Evolutionary conservation across 352 stramenopile species (phyloP).

Genomic region (Globisporangium orthogonon): DNA sequence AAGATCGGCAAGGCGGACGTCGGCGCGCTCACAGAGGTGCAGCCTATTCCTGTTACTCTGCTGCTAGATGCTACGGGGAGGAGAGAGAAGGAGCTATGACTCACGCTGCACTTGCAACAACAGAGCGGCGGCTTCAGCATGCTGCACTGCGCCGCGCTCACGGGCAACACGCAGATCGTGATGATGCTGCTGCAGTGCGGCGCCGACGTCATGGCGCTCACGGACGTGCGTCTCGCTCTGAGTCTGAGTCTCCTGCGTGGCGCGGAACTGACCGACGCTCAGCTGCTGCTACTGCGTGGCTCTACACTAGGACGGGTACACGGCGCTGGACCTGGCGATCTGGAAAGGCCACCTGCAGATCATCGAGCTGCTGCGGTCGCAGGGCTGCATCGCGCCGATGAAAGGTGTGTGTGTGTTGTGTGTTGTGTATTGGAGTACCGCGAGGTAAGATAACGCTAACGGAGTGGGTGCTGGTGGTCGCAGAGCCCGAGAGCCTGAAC

Average conservation of each 20-base stretch:
- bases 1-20: constrained; percentile 83
- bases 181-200: constrained; percentile 84
- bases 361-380: constrained; percentile 73
- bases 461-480: background rate
- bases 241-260: no score
- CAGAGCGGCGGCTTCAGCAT: constrained; percentile 77
- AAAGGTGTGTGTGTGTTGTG: constrained; percentile 32
- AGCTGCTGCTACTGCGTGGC: no score
- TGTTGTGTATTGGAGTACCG: no score
- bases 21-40: constrained; percentile 59
- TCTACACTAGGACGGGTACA: constrained; percentile 59
- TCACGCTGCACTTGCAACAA: background rate
- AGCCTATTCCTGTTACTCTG: background rate
- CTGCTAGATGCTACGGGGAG: no score
- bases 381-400: constrained; percentile 76
- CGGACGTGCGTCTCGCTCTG: constrained; percentile 33
- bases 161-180: constrained; percentile 80
- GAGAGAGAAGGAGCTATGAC: no score
- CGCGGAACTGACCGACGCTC: no score
- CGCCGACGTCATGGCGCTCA: constrained; percentile 68
- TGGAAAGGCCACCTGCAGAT: constrained; percentile 81
- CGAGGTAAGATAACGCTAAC: background rate
- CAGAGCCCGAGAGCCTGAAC: constrained; percentile 76
- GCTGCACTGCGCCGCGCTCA: constrained; percentile 69
- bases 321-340: constrained; percentile 72